These are phyloP conservation scores for Rubroshorea leprosula DNA, from an alignment of 345 rosid genomes.

Conservation along the genomic window DNA sequence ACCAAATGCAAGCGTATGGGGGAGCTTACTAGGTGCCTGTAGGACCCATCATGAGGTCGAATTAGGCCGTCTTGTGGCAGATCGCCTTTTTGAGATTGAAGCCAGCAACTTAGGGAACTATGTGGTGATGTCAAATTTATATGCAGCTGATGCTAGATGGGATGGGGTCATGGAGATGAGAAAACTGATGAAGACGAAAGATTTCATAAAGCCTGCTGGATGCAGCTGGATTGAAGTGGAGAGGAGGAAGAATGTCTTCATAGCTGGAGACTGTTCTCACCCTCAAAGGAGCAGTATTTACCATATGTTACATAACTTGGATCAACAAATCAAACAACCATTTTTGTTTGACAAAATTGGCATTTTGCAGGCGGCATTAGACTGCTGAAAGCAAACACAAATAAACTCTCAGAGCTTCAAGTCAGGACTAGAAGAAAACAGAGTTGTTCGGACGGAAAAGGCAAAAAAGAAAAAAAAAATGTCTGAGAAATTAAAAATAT, in stretches of 20 bases:
- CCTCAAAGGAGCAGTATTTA: slow-evolving; percentile 48
- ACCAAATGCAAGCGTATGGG: slow-evolving; percentile 70
- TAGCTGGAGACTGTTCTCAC: slow-evolving; percentile 71
- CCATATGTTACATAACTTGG: slow-evolving; percentile 30
- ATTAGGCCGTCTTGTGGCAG: slow-evolving; percentile 49
- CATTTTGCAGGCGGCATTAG: too few relatives aligned
- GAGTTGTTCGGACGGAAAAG: too few relatives aligned
- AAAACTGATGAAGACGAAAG: slow-evolving; percentile 58
- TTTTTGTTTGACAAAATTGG: slow-evolving; percentile 25
- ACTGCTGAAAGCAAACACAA: too few relatives aligned
- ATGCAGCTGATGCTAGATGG: slow-evolving; percentile 84
- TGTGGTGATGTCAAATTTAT: slow-evolving; percentile 71
- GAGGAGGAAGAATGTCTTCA: slow-evolving; percentile 45
- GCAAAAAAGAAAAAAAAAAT: too few relatives aligned
- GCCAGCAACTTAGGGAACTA: slow-evolving; percentile 54
- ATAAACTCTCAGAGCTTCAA: too few relatives aligned
- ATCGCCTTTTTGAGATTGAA: slow-evolving; percentile 56
- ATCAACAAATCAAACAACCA: slow-evolving; percentile 55
- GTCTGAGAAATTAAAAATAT: too few relatives aligned
- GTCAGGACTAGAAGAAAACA: too few relatives aligned
- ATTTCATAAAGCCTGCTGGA: slow-evolving; percentile 72
- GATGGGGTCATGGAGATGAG: slow-evolving; percentile 68
- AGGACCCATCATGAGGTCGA: slow-evolving; percentile 56
- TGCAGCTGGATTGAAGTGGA: slow-evolving; percentile 92
- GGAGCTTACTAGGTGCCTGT: slow-evolving; percentile 74